Conservation (phyloP, 768 basidiomycete genomes). For the Boletus reticuloceps region DNA sequence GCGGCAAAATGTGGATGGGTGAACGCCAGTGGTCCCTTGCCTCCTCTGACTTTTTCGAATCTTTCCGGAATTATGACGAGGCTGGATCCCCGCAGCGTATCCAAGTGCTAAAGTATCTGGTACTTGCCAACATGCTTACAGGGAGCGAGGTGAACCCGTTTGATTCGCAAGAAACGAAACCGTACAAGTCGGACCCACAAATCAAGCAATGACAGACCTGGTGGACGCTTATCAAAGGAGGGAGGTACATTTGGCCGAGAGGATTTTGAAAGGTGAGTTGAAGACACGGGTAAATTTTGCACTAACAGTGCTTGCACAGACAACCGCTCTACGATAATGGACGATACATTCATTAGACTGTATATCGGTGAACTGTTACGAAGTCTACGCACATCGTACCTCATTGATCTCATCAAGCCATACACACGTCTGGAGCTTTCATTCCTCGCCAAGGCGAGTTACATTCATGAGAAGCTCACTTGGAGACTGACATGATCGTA, state of each 20-base stretch:
- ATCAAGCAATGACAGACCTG: constrained; percentile 98
- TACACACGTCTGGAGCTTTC: constrained; percentile 92
- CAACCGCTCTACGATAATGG: constrained; percentile 94
- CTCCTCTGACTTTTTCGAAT: constrained; percentile 98
- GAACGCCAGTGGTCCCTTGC: constrained; percentile 99
- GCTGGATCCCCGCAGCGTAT: constrained; percentile 95
- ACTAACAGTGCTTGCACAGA: constrained; percentile 44
- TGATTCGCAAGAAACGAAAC: constrained; percentile 99
- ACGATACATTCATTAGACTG: constrained; percentile 89
- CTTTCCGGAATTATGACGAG: constrained; percentile 98
- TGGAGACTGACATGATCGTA: background rate
- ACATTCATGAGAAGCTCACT: background rate
- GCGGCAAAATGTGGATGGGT: constrained; percentile 99
- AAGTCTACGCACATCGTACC: constrained; percentile 91
- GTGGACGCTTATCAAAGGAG: constrained; percentile 96
- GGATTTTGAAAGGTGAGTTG: constrained; percentile 77
- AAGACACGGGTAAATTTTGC: background rate
- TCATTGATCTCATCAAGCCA: constrained; percentile 97
- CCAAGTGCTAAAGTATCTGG: constrained; percentile 97
- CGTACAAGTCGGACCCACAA: constrained; percentile 92
- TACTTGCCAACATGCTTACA: constrained; percentile 96
- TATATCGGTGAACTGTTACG: constrained; percentile 96
- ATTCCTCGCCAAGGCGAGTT: constrained; percentile 83
- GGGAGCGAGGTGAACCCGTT: constrained; percentile 99
- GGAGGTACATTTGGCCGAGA: constrained; percentile 97